These are phyloP conservation scores for Lolium perenne DNA, from an alignment of 176 grass and related monocot genomes.

Conservation along the genomic window DNA sequence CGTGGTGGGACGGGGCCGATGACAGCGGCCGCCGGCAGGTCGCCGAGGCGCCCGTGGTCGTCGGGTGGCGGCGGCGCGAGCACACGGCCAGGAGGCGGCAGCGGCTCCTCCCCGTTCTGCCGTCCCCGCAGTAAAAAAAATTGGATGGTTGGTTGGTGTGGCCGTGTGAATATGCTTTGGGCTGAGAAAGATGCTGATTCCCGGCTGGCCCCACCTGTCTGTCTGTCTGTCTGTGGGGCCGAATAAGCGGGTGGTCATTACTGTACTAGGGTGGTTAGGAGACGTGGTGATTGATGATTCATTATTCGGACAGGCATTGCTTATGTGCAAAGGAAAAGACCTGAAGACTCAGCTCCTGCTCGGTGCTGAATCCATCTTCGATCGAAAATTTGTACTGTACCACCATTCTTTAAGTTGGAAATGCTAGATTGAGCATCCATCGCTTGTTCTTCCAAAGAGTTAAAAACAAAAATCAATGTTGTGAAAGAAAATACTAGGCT, in stretches of 20 bases:
- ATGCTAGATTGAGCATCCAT: not conserved
- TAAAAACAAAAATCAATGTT: not conserved
- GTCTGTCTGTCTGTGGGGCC: not conserved
- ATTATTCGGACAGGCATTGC: not conserved
- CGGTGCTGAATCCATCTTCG: not conserved
- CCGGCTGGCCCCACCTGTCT: slow-evolving; percentile 6
- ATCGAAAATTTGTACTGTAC: not conserved
- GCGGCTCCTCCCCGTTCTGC: not conserved
- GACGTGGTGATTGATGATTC: not conserved
- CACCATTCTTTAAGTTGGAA: not conserved
- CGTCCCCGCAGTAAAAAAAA: not conserved
- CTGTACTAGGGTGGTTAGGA: slow-evolving; percentile 22
- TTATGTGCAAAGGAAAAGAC: not conserved
- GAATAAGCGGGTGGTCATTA: slow-evolving; percentile 1
- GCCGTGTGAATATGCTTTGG: slow-evolving; percentile 39
- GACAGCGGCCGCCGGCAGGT: slow-evolving; percentile 24
- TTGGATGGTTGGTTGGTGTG: not conserved
- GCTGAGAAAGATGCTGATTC: slow-evolving; percentile 30
- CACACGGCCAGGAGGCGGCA: slow-evolving; percentile 13
- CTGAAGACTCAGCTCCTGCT: not conserved
- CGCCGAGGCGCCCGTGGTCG: slow-evolving; percentile 28
- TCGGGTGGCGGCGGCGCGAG: slow-evolving; percentile 45
- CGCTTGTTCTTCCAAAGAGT: not conserved
- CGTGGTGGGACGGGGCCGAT: slow-evolving; percentile 52
- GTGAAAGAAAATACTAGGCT: not conserved